phyloP scores from a whole-genome alignment of 495 filamentous ascomycete genomes.

The Elaphomyces granulatus region DNA sequence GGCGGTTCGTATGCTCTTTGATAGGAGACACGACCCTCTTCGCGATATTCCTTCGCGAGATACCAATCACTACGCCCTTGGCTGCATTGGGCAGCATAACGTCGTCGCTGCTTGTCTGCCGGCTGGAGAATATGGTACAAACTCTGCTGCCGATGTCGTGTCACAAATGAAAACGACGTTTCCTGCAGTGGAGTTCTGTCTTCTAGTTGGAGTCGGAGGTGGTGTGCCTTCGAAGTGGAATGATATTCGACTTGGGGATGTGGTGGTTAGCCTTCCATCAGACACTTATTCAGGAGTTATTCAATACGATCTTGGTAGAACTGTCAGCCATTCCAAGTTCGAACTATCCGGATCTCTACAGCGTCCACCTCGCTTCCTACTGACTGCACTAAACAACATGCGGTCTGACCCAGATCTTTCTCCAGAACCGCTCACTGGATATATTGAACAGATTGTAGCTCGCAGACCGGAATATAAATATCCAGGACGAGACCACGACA shows the following conservation, averaged over 20 bases:
- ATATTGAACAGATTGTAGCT: conserved; percentile 7
- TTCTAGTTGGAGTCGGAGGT: conserved; percentile 35
- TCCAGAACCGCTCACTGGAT: not conserved
- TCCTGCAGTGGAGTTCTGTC: conserved; percentile 19
- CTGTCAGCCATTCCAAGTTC: conserved; percentile 7
- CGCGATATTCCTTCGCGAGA: conserved; percentile 7
- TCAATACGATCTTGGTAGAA: conserved; percentile 18
- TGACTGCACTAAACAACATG: conserved; percentile 12
- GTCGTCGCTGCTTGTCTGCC: conserved; percentile 17
- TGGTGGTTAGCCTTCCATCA: conserved; percentile 20
- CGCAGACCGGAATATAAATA: conserved; percentile 3
- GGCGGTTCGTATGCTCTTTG: conserved; percentile 22
- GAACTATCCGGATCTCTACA: conserved; percentile 12
- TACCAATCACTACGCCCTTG: conserved; percentile 20
- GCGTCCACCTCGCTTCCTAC: conserved; percentile 10
- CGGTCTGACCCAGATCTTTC: not conserved
- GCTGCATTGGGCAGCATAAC: conserved; percentile 22
- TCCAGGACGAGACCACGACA: conserved; percentile 5
- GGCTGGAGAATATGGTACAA: not conserved
- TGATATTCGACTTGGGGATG: conserved; percentile 32
- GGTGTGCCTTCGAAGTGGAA: conserved; percentile 19
- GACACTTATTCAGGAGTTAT: conserved; percentile 5
- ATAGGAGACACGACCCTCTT: conserved; percentile 12
- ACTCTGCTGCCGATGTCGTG: conserved; percentile 14
- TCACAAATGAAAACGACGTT: conserved; percentile 23